Base-by-base conservation (phyloP, 2,329 filamentous ascomycete species). In the Penicillium occitanis region DNA sequence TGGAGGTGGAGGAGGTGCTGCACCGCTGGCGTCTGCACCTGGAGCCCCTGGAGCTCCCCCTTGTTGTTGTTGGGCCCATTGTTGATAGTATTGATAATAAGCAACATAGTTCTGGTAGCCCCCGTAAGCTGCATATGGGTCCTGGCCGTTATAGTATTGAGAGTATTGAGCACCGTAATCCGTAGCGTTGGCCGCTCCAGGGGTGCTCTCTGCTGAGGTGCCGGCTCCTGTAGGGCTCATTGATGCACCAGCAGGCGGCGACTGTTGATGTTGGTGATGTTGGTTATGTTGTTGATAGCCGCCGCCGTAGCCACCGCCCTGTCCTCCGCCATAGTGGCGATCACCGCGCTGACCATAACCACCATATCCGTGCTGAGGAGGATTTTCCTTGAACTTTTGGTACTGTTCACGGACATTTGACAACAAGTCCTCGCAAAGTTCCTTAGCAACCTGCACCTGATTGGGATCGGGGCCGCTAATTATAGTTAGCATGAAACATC, bases 41-140 rank as follows among this genome's bases (percentile, higher is more conserved):
- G 83, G 70, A 19, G 59, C 63, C 30, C 67, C 80, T 33, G 66
- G 79, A 64, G 79, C 72, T 55, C 75, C 72, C 68, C 77, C 76
- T 67, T 82, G 81, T 63, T 84, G 80, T 67, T 83, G 79, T 57
- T 79, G 81, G 57, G 83, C 82, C 71, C 86, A 85, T 72, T 91
- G 88, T 74, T 91, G 88, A 71, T 92, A 92, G 78, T 91, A 89
- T 71, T 91, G 89, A 69, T 83, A 85, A 72, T 85, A 84, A 35
- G 82, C 81, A 57, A 84, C 75, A 68, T 85, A 91, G 81, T 90
- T 91, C 71, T 89, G 86, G 78, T 95, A 97, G 64, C 94, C 94
- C 68, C 94, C 94, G 72, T 95, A 97, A 8, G 91, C 88, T 50
- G 92, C 92, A 76, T 97, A 97, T 0, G 93, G 94, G 73, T 97